phyloP scores from a whole-genome alignment of 768 basidiomycete species.

The Mycena vulgaris region DNA sequence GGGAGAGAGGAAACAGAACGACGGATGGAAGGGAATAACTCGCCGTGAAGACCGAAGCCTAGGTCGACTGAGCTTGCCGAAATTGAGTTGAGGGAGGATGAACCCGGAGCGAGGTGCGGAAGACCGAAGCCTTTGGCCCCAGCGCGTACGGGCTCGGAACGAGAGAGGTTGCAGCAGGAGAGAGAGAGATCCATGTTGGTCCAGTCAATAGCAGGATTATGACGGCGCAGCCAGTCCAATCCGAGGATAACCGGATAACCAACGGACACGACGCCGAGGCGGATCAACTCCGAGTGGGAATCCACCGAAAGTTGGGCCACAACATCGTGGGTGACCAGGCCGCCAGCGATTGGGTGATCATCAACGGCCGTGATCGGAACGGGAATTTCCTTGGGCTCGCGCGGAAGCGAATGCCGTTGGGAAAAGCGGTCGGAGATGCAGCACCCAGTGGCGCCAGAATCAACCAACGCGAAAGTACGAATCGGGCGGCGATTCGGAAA shows the following conservation, averaged over 20 bases:
- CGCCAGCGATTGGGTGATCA: constrained; percentile 48
- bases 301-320: constrained; percentile 39
- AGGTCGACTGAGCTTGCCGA: constrained; percentile 15
- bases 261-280: constrained; percentile 45
- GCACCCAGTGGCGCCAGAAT: constrained; percentile 45
- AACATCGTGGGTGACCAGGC: constrained; percentile 52
- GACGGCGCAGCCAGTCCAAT: no score
- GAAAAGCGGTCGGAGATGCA: constrained; percentile 46
- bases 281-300: constrained; percentile 42
- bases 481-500: constrained; percentile 44
- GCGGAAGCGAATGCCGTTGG: constrained; percentile 39
- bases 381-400: constrained; percentile 42
- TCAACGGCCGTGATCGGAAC: constrained; percentile 47
- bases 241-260: no score
- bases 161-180: constrained; percentile 38
- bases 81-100: constrained; percentile 33
- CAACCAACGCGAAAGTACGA: constrained; percentile 44
- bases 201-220: no score
- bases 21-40: constrained; percentile 27
- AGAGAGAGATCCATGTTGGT: no score
- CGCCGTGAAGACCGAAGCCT: no score
- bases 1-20: constrained; percentile 4
- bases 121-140: no score
- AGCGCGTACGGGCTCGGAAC: constrained; percentile 13
- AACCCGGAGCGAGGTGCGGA: constrained; percentile 9